Evolutionary conservation across 306 rosid genomes (phyloP).

Genomic region (Betula pendula): DNA sequence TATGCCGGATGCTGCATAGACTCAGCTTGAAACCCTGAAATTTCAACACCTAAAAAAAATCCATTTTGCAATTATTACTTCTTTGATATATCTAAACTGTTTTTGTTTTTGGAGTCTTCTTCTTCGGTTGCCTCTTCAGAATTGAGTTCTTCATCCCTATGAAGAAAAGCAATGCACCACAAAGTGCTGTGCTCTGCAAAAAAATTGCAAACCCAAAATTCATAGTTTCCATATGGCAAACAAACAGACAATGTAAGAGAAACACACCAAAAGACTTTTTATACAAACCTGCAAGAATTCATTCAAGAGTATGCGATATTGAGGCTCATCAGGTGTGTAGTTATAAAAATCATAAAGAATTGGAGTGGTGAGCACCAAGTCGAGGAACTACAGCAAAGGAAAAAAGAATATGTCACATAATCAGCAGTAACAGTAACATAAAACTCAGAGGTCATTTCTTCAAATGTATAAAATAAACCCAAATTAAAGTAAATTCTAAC

Average conservation of each 20-base stretch:
- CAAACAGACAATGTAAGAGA: neutral
- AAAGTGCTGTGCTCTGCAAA: slow-evolving; percentile 64
- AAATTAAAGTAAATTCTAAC: slow-evolving; percentile 38
- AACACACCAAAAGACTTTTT: slow-evolving; percentile 9
- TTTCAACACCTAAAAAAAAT: slow-evolving; percentile 16
- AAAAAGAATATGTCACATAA: neutral
- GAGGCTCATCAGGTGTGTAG: slow-evolving; percentile 41
- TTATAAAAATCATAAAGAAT: slow-evolving; percentile 83
- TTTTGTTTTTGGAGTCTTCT: slow-evolving; percentile 74
- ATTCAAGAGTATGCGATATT: slow-evolving; percentile 42
- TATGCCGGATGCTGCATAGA: slow-evolving; percentile 14
- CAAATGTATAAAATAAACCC: neutral
- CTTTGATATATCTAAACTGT: slow-evolving; percentile 37
- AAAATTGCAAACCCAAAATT: slow-evolving; percentile 11
- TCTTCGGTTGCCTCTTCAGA: slow-evolving; percentile 61
- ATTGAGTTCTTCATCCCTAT: slow-evolving; percentile 76
- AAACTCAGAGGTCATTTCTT: slow-evolving; percentile 1
- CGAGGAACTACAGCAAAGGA: slow-evolving; percentile 49
- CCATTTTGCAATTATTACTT: slow-evolving; percentile 7
- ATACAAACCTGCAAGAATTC: slow-evolving; percentile 78
- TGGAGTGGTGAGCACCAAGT: slow-evolving; percentile 61
- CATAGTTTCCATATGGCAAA: slow-evolving; percentile 11
- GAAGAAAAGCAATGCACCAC: slow-evolving; percentile 84
- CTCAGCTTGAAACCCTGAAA: slow-evolving; percentile 26
- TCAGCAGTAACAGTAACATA: neutral